Percentiles rank a stretch among this genome's conserved stretches.
These are phyloP conservation scores for Tolypocladium amazonense DNA, from an alignment of 2,329 filamentous ascomycete species.

Conservation along the genomic window DNA sequence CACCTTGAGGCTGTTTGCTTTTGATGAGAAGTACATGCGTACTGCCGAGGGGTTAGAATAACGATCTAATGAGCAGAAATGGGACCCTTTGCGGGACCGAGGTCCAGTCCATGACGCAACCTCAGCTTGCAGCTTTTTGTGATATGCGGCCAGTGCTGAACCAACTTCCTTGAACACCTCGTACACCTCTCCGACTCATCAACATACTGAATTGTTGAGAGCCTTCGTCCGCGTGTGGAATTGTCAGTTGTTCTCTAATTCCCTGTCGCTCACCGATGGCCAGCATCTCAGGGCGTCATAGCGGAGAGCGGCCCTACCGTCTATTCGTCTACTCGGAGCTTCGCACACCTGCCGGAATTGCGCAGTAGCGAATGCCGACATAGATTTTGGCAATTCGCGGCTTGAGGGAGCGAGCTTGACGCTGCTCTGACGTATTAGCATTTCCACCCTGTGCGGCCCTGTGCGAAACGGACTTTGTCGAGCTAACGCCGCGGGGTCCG, in stretches of 20 bases:
- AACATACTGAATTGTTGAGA: neutral
- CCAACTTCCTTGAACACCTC: neutral
- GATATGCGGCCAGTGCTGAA: neutral
- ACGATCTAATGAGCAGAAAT: slow-evolving; percentile 2
- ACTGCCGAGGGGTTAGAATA: slow-evolving; percentile 5
- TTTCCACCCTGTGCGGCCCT: neutral
- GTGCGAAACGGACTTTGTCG: neutral
- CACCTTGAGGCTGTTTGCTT: slow-evolving; percentile 46
- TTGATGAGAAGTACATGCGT: slow-evolving; percentile 18
- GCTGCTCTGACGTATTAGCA: neutral
- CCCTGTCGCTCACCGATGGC: neutral
- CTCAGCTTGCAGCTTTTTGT: neutral
- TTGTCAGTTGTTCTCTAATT: neutral
- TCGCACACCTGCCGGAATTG: neutral
- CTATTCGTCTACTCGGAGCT: neutral
- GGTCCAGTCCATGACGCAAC: neutral
- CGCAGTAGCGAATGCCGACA: neutral
- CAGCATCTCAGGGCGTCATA: too few species aligned
- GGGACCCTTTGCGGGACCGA: neutral
- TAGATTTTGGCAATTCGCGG: neutral
- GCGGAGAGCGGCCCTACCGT: neutral
- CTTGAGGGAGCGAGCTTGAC: neutral
- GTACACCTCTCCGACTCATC: neutral
- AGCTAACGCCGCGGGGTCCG: neutral
- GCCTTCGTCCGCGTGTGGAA: neutral